Conservation (phyloP, 2,329 filamentous ascomycete species). For the Karstenula rhodostoma region DNA sequence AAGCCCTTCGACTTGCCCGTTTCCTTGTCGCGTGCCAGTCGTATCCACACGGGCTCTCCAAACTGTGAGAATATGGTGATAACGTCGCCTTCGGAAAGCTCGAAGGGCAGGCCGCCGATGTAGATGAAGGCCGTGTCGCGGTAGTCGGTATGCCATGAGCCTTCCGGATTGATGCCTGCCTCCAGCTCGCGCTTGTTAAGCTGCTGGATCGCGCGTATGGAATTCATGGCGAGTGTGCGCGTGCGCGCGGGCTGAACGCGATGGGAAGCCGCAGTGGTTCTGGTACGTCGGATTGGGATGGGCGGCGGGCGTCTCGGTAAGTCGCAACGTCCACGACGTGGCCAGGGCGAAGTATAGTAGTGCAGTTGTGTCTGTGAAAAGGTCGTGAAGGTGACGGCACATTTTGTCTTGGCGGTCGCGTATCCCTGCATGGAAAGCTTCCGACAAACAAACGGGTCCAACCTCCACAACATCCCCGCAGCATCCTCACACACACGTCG, state of each 20-base stretch:
- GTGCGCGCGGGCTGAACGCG: constrained; percentile 7
- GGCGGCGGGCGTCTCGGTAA: not conserved
- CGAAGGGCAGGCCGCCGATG: constrained; percentile 91
- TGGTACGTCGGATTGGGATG: constrained; percentile 3
- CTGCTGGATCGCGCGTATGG: constrained; percentile 88
- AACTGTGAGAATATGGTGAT: constrained; percentile 97
- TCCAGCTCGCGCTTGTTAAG: constrained; percentile 96
- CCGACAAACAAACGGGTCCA: constrained; percentile 29
- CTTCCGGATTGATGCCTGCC: constrained; percentile 82
- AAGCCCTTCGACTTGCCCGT: constrained; percentile 95
- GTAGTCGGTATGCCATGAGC: constrained; percentile 97
- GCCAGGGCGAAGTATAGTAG: not conserved
- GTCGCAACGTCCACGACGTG: not conserved
- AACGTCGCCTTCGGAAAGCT: constrained; percentile 93
- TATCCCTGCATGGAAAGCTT: constrained; percentile 43
- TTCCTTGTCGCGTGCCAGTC: constrained; percentile 92
- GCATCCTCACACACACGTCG: constrained; percentile 20
- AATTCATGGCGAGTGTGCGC: constrained; percentile 73
- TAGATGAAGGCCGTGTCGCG: constrained; percentile 97
- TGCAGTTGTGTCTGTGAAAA: not conserved
- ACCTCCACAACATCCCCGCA: constrained; percentile 32
- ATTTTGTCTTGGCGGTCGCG: constrained; percentile 40
- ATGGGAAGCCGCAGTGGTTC: not conserved
- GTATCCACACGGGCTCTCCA: constrained; percentile 92
- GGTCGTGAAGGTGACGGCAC: constrained; percentile 11